phyloP scores from a whole-genome alignment of 2,329 filamentous ascomycete species.

The Metarhizium rileyi region DNA sequence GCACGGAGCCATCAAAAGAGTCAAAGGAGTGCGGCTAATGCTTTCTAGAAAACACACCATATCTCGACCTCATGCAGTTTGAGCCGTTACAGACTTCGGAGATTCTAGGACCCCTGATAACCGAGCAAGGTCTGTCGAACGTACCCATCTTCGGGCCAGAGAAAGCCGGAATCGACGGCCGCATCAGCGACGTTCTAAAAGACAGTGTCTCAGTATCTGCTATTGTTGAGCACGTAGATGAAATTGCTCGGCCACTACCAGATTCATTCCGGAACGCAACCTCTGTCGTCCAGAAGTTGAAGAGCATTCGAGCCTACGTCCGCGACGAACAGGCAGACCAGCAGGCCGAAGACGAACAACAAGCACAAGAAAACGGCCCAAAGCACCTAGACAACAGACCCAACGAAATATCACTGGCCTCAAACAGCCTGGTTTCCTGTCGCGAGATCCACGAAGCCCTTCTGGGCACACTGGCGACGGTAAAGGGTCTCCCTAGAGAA shows the following conservation, averaged over 20 bases:
- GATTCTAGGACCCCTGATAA: constrained; percentile 44
- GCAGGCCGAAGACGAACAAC: constrained; percentile 14
- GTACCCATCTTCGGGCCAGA: constrained; percentile 47
- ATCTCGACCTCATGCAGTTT: constrained; percentile 49
- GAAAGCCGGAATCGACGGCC: constrained; percentile 30
- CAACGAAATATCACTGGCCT: constrained; percentile 27
- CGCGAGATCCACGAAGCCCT: constrained; percentile 49
- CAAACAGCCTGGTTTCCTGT: constrained; percentile 35
- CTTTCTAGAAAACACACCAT: constrained; percentile 35
- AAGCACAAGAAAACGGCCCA: constrained; percentile 15
- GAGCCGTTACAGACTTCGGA: constrained; percentile 42
- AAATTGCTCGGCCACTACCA: constrained; percentile 26
- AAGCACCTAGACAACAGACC: constrained; percentile 21
- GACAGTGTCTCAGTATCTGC: constrained; percentile 23
- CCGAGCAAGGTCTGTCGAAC: constrained; percentile 42
- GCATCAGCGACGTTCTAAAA: constrained; percentile 32
- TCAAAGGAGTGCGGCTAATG: constrained; percentile 10
- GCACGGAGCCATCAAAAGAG: neutral
- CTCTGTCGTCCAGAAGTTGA: constrained; percentile 39
- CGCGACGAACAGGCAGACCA: constrained; percentile 18
- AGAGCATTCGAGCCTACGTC: constrained; percentile 32
- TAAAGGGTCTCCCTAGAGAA: constrained; percentile 37
- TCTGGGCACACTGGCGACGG: constrained; percentile 33
- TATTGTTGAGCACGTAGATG: constrained; percentile 27
- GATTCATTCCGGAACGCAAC: constrained; percentile 30